Base-by-base conservation (phyloP, 163 green algal species). In the Coccomyxa subellipsoidea region DNA sequence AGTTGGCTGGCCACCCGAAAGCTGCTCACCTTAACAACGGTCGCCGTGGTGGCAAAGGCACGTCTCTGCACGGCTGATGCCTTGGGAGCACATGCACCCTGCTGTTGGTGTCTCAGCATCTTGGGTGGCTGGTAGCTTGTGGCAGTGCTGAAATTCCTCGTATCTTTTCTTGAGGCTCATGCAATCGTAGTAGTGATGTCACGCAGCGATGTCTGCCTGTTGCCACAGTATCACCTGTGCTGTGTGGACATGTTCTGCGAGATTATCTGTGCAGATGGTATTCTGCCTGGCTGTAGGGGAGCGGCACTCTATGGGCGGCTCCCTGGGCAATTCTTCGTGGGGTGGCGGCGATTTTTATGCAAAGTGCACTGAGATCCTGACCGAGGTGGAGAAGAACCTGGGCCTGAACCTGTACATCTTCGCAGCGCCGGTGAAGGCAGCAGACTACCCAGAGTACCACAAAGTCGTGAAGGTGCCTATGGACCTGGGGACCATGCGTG, bases 391-490 rank as follows among this genome's bases (percentile, higher is more conserved):
- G 71, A 29, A 70, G 37, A 25, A 35, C 4, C 59, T 85, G 69
- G 84, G 81, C 27, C 1, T 21, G 38, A 32, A 66, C 23, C 32
- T 47, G 2, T 35, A 31, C 9, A 80, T 83, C 36, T 88, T 88
- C 37, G 78, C 82, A 40, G 29, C 59, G 15, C 84, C 84, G 1
- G 88, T 92, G 18, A 77, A 91, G 29, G 79, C n/a, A 1, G 8
- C 38, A 8, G 9, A 78, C 29, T 76, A 90, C 36, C 77, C 77
- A 21, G 88, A 92, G 80, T 93, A 93, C 77, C 89, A 90, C 54
- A 35, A 78, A 0, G 80, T 92, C 0, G 81, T 93, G 37, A 87
- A 86, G 37, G 80, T 79, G 37, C 90, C 90, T 0, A 88, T 93
- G 37, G 89, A 88, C 78, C 80, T 92, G 6, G 85, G 86, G 25